Evolutionary conservation across 2,329 filamentous ascomycete genomes (phyloP), one percentile per base, ranked within the genome.

Genomic region (Aspergillus luchuensis): DNA sequence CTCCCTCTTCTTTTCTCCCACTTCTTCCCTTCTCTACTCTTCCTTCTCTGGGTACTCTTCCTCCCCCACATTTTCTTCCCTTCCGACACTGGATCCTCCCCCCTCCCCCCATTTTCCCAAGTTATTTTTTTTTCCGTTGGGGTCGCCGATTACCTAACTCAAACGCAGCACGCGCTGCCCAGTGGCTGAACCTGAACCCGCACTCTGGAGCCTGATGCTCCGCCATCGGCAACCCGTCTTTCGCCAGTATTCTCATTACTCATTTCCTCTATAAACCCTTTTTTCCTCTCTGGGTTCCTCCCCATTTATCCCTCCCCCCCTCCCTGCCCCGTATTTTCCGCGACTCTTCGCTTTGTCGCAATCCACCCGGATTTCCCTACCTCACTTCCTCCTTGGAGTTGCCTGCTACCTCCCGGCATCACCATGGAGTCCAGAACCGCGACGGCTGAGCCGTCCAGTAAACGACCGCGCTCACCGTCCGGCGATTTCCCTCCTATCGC

Each of bases 381-480:
- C 33, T 36, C 33, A 36, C 4, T 38, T 21, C 56, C 28, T 21
- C 56, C 17, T 49, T 53, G 53, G 56, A 7, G 47, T 51, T 52
- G 19, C 19, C 56, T 23, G 13, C 11, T 36, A 17, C 45, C 19
- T 49, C 23, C 23, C 30, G 39, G 53, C 60, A 43, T 62, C 61
- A 62, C 61, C 54, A 78, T 77, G 75, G 75, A 77, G 56, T 70
- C 72, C 58, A 67, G 69, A 63, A 65, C 70, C 33, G 68, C 71
- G 62, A 71, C 75, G 54, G 65, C 74, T 62, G 76, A 79, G 62
- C 66, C 72, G 60, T 73, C 78, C 21, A 73, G 72, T 63, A 81
- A 81, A 71, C 76, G 80, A 56, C 78, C 79, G 45, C 75, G 80
- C 43, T 81, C 80, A 23, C 78, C 77, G 10, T 76, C 78, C 2